A percentile compares a stretch with the other conserved stretches of the same genome.
Conservation (phyloP, 2,329 filamentous ascomycete genomes). For the Ilyonectria sp. region DNA sequence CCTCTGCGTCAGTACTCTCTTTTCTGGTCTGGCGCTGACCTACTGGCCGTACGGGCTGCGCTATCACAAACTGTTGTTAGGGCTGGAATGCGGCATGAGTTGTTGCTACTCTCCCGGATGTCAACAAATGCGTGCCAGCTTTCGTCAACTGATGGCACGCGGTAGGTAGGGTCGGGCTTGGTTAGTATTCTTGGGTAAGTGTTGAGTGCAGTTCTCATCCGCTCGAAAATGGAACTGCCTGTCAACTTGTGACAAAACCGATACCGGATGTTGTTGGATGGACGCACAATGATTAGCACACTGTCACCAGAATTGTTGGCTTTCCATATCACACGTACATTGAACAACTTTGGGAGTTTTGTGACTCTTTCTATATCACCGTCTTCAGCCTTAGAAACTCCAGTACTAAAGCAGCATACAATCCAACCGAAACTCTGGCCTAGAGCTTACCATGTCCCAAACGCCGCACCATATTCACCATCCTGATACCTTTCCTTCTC, state of each 20-base stretch:
- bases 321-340: neutral
- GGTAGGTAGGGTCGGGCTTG: no score
- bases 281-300: neutral
- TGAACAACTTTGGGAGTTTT: neutral
- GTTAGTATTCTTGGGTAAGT: no score
- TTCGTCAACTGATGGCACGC: no score
- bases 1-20: neutral
- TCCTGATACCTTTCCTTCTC: neutral
- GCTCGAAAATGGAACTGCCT: no score
- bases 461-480: conserved; percentile 7
- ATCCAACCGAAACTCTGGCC: neutral
- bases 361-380: neutral
- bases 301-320: neutral
- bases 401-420: neutral
- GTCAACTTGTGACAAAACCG: no score
- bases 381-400: neutral
- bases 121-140: no score
- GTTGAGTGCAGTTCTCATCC: no score
- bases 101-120: no score
- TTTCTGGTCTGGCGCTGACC: neutral
- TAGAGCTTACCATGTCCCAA: conserved; percentile 2
- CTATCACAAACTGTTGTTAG: no score
- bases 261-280: neutral
- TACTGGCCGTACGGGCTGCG: neutral
- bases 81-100: no score